Conservation (phyloP, 495 filamentous ascomycete genomes). For the Xylaria acuta region DNA sequence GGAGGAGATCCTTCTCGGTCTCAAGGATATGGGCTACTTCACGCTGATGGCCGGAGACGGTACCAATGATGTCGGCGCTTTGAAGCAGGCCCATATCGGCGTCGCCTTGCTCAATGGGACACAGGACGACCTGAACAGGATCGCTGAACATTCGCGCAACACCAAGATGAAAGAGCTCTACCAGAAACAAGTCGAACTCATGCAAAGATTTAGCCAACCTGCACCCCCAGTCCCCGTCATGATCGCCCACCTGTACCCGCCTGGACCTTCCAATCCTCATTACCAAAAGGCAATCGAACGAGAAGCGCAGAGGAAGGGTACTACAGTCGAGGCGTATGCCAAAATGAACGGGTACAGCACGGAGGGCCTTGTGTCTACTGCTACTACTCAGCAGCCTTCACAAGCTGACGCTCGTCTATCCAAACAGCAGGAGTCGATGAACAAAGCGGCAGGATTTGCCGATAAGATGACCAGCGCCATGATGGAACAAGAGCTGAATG, state of each 20-base stretch:
- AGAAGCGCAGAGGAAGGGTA: constrained; percentile 77
- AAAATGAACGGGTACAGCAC: constrained; percentile 48
- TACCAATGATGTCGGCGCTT: constrained; percentile 95
- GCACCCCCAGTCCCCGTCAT: constrained; percentile 84
- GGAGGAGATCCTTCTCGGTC: constrained; percentile 93
- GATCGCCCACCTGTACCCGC: constrained; percentile 94
- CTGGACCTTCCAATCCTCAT: constrained; percentile 90
- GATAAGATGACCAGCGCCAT: constrained; percentile 86
- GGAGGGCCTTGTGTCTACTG: constrained; percentile 72
- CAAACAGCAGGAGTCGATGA: constrained; percentile 67
- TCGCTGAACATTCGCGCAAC: constrained; percentile 88
- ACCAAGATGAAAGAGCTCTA: constrained; percentile 99
- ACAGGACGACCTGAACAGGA: constrained; percentile 85
- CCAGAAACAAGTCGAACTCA: constrained; percentile 90
- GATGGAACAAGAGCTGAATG: constrained; percentile 89
- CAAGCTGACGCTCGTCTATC: constrained; percentile 61
- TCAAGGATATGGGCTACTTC: constrained; percentile 96
- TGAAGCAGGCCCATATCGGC: constrained; percentile 98
- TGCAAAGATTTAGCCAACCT: constrained; percentile 92
- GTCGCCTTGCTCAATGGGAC: constrained; percentile 96
- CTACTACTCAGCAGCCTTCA: constrained; percentile 72
- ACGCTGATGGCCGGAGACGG: constrained; percentile 99
- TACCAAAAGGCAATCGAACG: constrained; percentile 90
- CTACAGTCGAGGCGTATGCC: constrained; percentile 50
- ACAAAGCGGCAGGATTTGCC: constrained; percentile 76